Evolutionary conservation across 1,284 basidiomycete species (phyloP), one percentile per base, ranked within the genome.

Genomic region (Tilletia walkeri): DNA sequence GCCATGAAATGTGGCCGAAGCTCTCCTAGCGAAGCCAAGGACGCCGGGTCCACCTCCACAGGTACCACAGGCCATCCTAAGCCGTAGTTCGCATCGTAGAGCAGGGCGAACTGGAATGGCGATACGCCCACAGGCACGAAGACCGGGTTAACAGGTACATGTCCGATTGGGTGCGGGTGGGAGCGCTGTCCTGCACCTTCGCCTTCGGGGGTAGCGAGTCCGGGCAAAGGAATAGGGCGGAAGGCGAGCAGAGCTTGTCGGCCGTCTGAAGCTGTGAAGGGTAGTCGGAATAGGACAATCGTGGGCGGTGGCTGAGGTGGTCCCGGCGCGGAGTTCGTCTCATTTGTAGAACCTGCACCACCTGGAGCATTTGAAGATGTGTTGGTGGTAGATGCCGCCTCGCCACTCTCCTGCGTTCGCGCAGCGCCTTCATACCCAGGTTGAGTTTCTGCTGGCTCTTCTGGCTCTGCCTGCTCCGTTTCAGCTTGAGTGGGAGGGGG

Each of bases 21-120:
- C 20, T 47, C 50, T 39, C 54, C 47, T 36, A 14, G 10, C 48
- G 34, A 14, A 30, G 24, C 24, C 24, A 30, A 30, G 24, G 24
- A 30, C 24, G 24, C 24, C 1, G 24, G 24, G 24, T 30, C 24
- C 24, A 30, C 24, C 39, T 66, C 65, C 14, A 67, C 3, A 2
- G 53, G 67, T 9, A 70, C 73, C 66, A 82, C 76, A 2, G 79
- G 79, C 80, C 80, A 82, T 2, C 76, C 80, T 0, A 70, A 70
- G 5, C 73, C 72, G 12, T 76, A 73, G 12, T 67, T 50, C 0
- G 76, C 49, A 56, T 82, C 80, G 61, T 79, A 81, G 66, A 82
- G 72, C 69, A 81, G 80, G 10, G 73, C 72, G 61, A 80, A 82
- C 0, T 75, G 80, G 24, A 82, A 66, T 0, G 80, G 78, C 6